Base-by-base conservation (phyloP, 257 asterid genomes). In the Lycium barbarum region DNA sequence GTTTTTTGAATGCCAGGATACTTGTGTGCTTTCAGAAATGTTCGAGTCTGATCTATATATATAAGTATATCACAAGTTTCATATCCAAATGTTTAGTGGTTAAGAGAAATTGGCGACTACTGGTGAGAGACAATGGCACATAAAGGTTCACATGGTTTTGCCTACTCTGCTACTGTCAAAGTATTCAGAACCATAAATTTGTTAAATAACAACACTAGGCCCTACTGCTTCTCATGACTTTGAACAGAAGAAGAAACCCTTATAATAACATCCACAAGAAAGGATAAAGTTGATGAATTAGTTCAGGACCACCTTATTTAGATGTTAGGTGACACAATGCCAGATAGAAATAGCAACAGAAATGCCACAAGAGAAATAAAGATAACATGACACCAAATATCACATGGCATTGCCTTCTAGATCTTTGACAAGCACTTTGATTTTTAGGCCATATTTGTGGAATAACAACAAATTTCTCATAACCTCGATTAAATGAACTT, bases 101-200 rank as follows among this genome's bases (percentile, higher is more conserved):
- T 9, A 45, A 72, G 80, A 72, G 58, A 9, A 72, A 72, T n/a
- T 72, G 80, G 18, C 45, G 58, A 1, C 2, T 12, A 45, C 59
- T 45, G 38, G n/a, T n/a, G 58, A 73, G 79, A 43, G 80, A 43
- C 59, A 73, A 73, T 73, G n/a, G 11, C 6, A 45, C 59, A 71
- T 9, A 55, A 71, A 71, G 35, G 18, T 71, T 43, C 79, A 43
- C 79, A 73, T 73, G 80, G 80, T 73, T 73, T 10, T 73, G 59
- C 58, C 35, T 45, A 73, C 5, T n/a, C 38, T 73, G 11, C 11
- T 20, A 73, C 4, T 73, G 80, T 73, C 80, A 73, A 73, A 73
- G 18, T 0, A 45, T 2, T 47, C 5, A 11, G 40, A 20, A n/a
- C 80, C 80, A 73, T n/a, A 73, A 72, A n/a, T 73, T 73, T 73